Evolutionary conservation across 495 filamentous ascomycete species (phyloP), one percentile per base, ranked within the genome.

Genomic region (Xylaria sp.): DNA sequence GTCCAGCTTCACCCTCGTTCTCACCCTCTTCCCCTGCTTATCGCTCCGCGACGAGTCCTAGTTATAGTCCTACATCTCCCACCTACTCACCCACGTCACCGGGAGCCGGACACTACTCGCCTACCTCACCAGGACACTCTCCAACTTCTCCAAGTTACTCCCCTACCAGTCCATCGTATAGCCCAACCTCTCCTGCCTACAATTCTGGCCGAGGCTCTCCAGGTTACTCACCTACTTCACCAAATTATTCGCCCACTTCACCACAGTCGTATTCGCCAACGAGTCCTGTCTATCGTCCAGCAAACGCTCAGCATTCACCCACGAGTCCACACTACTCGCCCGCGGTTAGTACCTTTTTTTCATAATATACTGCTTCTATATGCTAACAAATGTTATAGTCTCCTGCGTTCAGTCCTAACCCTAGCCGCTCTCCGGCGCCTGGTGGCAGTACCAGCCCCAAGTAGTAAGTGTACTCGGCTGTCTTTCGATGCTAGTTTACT

Each of bases 51-150:
- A 83, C 87, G 40, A 89, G 84, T 77, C 93, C 93, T 12, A 90
- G 86, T 53, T 95, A 93, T 78, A 93, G 90, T 73, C 93, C 93
- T 0, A 95, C 93, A 0, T 97, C 93, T 50, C 94, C 95, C 40
- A 91, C 84, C 61, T 95, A 94, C 78, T 93, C 91, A 24, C 93
- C 93, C 1, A 93, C 92, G 0, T 89, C 87, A 59, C 88, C 88
- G 2, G 81, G 86, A 0, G 88, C 85, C 35, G 83, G 90, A 58
- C 91, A 89, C 52, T 90, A 88, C 73, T 89, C 87, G 35, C 89
- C 89, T 0, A 89, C 89, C 0, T 90, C 87, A 11, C 88, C 89
- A 21, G 80, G 80, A 72, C 77, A 81, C 70, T 88, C 86, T 48
- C 89, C 88, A 17, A 88, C 88, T 1, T 93, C 91, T n/a, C 92